Base-by-base conservation (phyloP, 139 green algal genomes). In the Chlorella vulgaris region DNA sequence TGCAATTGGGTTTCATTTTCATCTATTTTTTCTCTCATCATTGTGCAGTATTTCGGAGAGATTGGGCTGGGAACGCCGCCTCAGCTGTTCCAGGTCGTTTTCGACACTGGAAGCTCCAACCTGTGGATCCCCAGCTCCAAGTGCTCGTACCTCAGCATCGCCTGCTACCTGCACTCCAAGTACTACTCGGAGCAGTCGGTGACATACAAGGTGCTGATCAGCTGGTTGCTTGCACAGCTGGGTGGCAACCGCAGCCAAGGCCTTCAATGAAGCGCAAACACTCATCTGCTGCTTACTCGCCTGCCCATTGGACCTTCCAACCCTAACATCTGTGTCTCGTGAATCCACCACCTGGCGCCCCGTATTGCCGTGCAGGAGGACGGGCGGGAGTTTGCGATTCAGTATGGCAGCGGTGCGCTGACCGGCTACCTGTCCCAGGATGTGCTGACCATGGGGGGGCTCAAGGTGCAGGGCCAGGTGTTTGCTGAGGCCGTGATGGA, bases 371-470 rank as follows among this genome's bases (percentile, higher is more conserved):
- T 22, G 31, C 78, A 94, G 90, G 80, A 81, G 36, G 93, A 97
- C 68, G 93, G 93, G 26, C 95, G 90, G 0, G 83, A 95, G 51
- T 99, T 99, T 88, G 88, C 90, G 1, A 99, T 99, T 31, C 90
- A 99, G 88, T 99, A 99, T 78, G 97, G 97, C 75, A 94, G 80
- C 21, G 97, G 97, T 24, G 94, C 90, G 1, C 88, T 99, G 74
- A 90, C 86, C 18, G 97, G 97, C 1, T 98, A 96, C 90, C 86
- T 98, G 66, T 94, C 85, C 68, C n/a, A 86, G 38, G 97, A 99
- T 81, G 82, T 62, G 0, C 86, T 99, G 26, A 88, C 69, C 29
- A 89, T 96, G 71, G 96, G 93, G 1, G 91, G 86, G 21, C 74
- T 98, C 3, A 53, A 87, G 40, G 84, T 98, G 51, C 55, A 60